Conservation (phyloP, 164 flowering plant genomes). For the Protea cynaroides region DNA sequence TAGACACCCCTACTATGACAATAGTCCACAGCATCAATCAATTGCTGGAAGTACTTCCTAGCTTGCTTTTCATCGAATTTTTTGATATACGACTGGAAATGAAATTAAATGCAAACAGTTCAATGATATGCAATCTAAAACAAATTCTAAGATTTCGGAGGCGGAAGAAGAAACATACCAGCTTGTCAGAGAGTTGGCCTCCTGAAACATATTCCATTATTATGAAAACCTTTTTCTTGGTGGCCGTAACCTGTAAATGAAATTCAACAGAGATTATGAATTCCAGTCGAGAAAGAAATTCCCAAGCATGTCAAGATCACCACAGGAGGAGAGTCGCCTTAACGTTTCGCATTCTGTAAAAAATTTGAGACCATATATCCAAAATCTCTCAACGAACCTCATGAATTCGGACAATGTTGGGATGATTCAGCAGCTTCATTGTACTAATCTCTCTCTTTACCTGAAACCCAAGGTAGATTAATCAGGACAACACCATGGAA, state of each 20-base stretch:
- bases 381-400: constrained; percentile 36
- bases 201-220: constrained; percentile 73
- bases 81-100: constrained; percentile 37
- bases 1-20: constrained; percentile 83
- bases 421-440: constrained; percentile 73
- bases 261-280: background rate
- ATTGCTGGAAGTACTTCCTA: constrained; percentile 74
- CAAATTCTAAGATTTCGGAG: background rate
- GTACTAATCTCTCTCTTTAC: constrained; percentile 67
- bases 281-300: no score
- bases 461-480: constrained; percentile 26
- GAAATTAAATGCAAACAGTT: background rate
- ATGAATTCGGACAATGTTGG: constrained; percentile 61
- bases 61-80: constrained; percentile 59
- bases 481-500: no score
- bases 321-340: no score
- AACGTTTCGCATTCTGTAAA: no score
- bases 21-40: constrained; percentile 78
- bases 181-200: constrained; percentile 63
- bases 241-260: constrained; percentile 50
- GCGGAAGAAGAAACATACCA: constrained; percentile 34
- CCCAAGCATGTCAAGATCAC: no score
- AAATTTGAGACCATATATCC: background rate
- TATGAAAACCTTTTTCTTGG: constrained; percentile 62
- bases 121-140: background rate